Evolutionary conservation across 2,329 filamentous ascomycete species (phyloP).

Genomic region (Colletotrichum melonis): DNA sequence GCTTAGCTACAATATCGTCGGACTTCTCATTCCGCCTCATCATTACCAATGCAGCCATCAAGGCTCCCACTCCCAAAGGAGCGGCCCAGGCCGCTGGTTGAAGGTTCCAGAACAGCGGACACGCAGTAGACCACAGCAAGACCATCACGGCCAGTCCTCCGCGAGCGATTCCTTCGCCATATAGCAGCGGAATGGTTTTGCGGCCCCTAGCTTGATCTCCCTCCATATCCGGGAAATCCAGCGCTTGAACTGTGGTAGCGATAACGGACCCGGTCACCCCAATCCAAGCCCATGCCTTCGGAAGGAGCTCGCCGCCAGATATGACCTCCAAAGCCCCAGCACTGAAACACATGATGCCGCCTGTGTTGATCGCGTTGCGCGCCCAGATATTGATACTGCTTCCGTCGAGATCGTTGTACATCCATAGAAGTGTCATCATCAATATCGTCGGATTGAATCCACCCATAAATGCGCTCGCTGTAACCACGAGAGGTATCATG

Average conservation of each 20-base stretch:
- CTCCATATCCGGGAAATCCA: constrained; percentile 42
- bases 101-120: constrained; percentile 3
- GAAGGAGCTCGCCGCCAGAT: constrained; percentile 17
- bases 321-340: constrained; percentile 41
- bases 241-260: constrained; percentile 42
- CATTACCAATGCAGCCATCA: constrained; percentile 35
- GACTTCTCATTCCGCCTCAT: constrained; percentile 35
- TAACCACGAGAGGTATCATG: constrained; percentile 37
- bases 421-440: constrained; percentile 42
- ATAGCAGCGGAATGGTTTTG: constrained; percentile 41
- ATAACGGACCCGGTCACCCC: constrained; percentile 38
- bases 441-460: constrained; percentile 37
- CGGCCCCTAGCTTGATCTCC: constrained; percentile 43
- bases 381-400: constrained; percentile 36
- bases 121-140: constrained; percentile 6
- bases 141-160: constrained; percentile 36
- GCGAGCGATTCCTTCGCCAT: constrained; percentile 39
- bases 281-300: constrained; percentile 38
- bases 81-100: neutral
- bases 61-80: neutral
- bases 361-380: constrained; percentile 43
- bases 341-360: constrained; percentile 43
- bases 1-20: constrained; percentile 40
- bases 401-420: constrained; percentile 46
- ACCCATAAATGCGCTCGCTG: constrained; percentile 30